Conservation (phyloP, 1,284 basidiomycete genomes). For the Pseudozyma hubeiensis region DNA sequence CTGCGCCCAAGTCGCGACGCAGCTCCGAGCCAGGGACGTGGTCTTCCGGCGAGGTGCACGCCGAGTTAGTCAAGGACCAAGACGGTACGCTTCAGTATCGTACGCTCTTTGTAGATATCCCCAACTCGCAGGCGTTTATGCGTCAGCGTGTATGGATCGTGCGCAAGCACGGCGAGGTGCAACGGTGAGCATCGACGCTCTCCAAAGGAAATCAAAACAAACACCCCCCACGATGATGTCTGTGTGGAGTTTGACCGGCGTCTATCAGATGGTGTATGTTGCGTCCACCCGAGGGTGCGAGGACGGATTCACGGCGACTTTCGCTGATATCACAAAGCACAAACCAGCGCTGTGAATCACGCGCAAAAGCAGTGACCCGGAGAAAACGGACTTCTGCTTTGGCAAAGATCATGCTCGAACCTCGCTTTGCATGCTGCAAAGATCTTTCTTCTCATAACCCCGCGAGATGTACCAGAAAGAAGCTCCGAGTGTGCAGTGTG, state of each 20-base stretch:
- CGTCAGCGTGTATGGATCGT: slow-evolving; percentile 56
- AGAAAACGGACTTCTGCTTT: too few relatives aligned
- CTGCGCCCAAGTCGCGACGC: slow-evolving; percentile 15
- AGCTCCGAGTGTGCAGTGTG: background rate
- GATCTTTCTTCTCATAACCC: background rate
- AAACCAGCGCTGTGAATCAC: too few relatives aligned
- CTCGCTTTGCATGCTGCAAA: background rate
- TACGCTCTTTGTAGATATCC: slow-evolving; percentile 58
- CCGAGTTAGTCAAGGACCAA: slow-evolving; percentile 61
- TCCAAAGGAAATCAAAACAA: background rate
- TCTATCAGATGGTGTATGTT: too few relatives aligned
- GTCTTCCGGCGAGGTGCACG: slow-evolving; percentile 59
- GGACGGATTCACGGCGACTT: too few relatives aligned
- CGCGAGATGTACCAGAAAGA: background rate
- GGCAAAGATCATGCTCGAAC: too few relatives aligned
- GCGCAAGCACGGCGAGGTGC: slow-evolving; percentile 47
- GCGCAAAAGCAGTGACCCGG: too few relatives aligned
- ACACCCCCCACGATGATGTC: too few relatives aligned
- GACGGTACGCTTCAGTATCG: slow-evolving; percentile 58
- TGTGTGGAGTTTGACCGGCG: too few relatives aligned
- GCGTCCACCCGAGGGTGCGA: too few relatives aligned
- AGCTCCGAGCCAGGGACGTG: slow-evolving; percentile 53
- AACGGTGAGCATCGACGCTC: slow-evolving; percentile 17
- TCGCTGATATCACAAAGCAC: too few relatives aligned
- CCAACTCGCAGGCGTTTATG: slow-evolving; percentile 45